These are phyloP conservation scores for Mycosphaerella arachidis DNA, from an alignment of 2,329 filamentous ascomycete species.

Conservation along the genomic window DNA sequence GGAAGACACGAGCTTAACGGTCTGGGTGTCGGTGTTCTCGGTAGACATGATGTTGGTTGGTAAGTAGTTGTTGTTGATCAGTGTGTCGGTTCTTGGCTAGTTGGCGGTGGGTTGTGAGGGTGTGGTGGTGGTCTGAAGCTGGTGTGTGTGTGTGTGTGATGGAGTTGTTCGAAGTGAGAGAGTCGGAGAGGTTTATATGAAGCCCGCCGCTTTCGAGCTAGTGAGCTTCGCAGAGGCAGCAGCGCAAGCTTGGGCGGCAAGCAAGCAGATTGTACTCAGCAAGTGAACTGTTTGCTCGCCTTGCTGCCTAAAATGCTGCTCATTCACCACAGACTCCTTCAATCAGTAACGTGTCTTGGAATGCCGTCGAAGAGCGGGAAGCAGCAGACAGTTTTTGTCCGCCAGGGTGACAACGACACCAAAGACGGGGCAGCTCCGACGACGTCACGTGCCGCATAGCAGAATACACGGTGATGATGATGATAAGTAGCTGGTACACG, in stretches of 20 bases:
- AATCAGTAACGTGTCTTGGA: neutral
- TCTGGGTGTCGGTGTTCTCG: constrained; percentile 24
- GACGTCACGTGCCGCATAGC: neutral
- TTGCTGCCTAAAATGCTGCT: neutral
- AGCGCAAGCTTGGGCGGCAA: too few species aligned
- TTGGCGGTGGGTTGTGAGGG: neutral
- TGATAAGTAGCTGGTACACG: neutral
- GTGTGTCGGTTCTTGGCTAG: neutral
- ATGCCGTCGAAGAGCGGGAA: neutral
- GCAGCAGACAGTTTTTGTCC: neutral
- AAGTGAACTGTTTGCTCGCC: too few species aligned
- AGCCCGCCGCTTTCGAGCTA: neutral
- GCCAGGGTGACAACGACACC: neutral
- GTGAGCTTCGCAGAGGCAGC: neutral
- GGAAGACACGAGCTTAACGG: constrained; percentile 43
- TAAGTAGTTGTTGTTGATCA: constrained; percentile 2
- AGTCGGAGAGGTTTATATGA: neutral
- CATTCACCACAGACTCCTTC: neutral
- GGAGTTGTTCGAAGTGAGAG: neutral
- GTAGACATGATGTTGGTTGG: constrained; percentile 17
- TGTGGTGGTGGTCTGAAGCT: neutral
- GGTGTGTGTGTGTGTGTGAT: neutral
- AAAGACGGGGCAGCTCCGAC: neutral
- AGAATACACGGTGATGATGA: neutral
- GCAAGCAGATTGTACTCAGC: too few species aligned